Conservation (phyloP, 139 green algal genomes). For the Gonium pectorale region DNA sequence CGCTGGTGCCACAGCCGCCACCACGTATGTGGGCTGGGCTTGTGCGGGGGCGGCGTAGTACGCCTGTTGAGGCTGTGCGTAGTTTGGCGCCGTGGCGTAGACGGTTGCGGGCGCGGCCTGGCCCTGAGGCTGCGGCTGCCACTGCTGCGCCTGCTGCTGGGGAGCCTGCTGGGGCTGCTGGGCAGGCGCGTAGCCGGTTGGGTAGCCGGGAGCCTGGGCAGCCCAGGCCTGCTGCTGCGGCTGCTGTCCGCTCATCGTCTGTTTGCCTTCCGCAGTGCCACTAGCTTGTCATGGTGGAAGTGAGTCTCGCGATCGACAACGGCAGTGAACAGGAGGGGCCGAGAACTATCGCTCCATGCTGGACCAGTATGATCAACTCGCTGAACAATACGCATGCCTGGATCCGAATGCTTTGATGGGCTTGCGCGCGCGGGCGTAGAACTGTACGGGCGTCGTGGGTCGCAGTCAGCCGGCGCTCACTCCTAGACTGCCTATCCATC, state of each 20-base stretch:
- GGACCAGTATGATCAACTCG: too few relatives aligned
- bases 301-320: too few relatives aligned
- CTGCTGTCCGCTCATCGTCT: slow-evolving; percentile 8
- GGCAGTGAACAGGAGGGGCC: too few relatives aligned
- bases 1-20: neutral
- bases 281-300: too few relatives aligned
- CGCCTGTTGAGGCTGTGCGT: slow-evolving; percentile 1
- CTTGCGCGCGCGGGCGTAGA: too few relatives aligned
- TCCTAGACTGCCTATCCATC: too few relatives aligned
- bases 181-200: neutral
- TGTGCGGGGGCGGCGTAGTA: slow-evolving; percentile 8
- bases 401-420: too few relatives aligned
- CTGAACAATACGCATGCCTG: too few relatives aligned
- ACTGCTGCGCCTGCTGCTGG: slow-evolving; percentile 5
- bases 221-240: slow-evolving; percentile 7
- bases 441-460: too few relatives aligned
- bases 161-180: neutral
- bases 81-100: neutral
- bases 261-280: too few relatives aligned
- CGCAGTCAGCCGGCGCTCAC: too few relatives aligned
- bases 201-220: neutral
- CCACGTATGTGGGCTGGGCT: neutral
- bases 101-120: neutral
- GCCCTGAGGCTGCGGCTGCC: neutral
- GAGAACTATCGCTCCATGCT: too few relatives aligned